A percentile compares a stretch with the other conserved stretches of the same genome.
Conservation (phyloP, 495 filamentous ascomycete species). For the Sabuloglossum arenarium region DNA sequence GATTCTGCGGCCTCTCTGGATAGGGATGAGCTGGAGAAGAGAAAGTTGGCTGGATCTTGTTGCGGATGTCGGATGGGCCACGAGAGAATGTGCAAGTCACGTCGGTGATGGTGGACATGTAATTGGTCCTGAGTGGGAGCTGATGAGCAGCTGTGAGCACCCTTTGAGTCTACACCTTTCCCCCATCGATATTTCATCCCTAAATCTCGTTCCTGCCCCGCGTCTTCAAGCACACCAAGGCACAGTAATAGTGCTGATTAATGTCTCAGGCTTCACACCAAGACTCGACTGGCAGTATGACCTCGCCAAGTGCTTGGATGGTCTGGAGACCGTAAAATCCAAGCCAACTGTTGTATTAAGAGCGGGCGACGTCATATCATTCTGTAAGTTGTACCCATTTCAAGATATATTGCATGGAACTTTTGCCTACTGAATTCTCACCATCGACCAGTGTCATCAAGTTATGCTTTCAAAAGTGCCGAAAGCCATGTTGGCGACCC, state of each 20-base stretch:
- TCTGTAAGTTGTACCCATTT: conserved; percentile 25
- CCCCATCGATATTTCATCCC: not conserved
- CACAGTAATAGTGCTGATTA: not conserved
- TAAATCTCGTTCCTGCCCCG: not conserved
- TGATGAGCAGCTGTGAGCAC: conserved; percentile 15
- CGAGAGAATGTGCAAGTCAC: conserved; percentile 50
- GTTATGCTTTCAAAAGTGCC: conserved; percentile 49
- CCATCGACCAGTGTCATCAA: conserved; percentile 31
- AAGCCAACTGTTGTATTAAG: conserved; percentile 45
- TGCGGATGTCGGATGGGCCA: conserved; percentile 47
- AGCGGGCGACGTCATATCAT: conserved; percentile 47
- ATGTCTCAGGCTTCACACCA: conserved; percentile 31
- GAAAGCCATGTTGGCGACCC: conserved; percentile 74
- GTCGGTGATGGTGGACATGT: conserved; percentile 41
- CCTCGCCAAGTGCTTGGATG: conserved; percentile 45
- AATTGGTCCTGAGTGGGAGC: conserved; percentile 67
- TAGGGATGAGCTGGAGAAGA: conserved; percentile 45
- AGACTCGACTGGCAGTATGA: conserved; percentile 48
- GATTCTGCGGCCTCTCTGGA: conserved; percentile 51
- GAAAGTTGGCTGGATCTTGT: conserved; percentile 69
- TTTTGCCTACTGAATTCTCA: not conserved
- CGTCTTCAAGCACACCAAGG: not conserved
- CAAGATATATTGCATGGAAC: not conserved
- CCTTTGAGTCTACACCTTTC: not conserved
- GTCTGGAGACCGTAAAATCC: conserved; percentile 23